These are phyloP conservation scores for Fusarium floridanum DNA, from an alignment of 2,329 filamentous ascomycete species.

Conservation along the genomic window DNA sequence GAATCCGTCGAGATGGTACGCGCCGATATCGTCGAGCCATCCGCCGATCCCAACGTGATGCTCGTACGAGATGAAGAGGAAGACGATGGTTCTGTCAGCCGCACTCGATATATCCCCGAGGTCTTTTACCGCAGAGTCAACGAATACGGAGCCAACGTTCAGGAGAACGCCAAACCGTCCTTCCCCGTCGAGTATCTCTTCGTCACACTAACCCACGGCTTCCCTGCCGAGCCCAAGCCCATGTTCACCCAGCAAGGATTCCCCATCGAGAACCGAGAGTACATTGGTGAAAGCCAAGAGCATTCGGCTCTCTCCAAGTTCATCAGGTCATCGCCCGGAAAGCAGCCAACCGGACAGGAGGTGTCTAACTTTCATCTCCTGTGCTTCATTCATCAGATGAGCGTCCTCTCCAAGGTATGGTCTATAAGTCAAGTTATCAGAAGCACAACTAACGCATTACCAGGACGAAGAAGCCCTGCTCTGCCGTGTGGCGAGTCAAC, in stretches of 20 bases:
- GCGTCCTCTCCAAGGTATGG: conserved; percentile 85
- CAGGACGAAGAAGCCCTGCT: conserved; percentile 92
- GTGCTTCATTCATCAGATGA: conserved; percentile 85
- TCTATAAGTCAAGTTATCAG: not conserved
- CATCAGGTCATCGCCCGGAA: conserved; percentile 72
- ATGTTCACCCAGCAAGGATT: conserved; percentile 82
- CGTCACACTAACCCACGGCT: conserved; percentile 95
- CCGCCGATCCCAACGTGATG: conserved; percentile 93
- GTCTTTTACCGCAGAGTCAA: conserved; percentile 97
- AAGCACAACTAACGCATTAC: conserved; percentile 11
- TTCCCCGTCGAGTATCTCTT: conserved; percentile 98
- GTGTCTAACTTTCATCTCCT: conserved; percentile 96
- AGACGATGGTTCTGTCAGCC: conserved; percentile 76
- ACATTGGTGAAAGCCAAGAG: conserved; percentile 88
- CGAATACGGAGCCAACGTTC: conserved; percentile 95
- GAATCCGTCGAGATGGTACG: conserved; percentile 97
- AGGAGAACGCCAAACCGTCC: conserved; percentile 95
- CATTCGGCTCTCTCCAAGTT: conserved; percentile 75
- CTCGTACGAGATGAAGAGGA: conserved; percentile 94
- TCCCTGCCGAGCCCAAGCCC: conserved; percentile 84
- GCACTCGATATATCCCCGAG: conserved; percentile 92
- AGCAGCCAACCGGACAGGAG: conserved; percentile 72
- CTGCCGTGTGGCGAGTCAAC: conserved; percentile 84
- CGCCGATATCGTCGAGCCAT: conserved; percentile 94
- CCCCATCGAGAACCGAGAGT: conserved; percentile 91